Base-by-base conservation (phyloP, 495 filamentous ascomycete species). In the Neurospora sublineolata region DNA sequence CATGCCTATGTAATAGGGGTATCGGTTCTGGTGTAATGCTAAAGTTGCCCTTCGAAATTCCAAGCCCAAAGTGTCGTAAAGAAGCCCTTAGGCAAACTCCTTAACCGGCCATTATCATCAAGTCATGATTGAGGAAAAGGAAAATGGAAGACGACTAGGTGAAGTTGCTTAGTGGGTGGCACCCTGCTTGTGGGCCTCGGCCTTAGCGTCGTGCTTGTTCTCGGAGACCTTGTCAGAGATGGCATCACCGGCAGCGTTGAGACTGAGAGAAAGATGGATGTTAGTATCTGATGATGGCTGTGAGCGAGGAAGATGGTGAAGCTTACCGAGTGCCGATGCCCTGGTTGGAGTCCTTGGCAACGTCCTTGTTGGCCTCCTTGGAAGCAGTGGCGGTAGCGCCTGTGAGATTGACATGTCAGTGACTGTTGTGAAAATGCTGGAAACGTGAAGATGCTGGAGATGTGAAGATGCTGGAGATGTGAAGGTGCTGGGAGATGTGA, bases 281-380 rank as follows among this genome's bases (percentile, higher is more conserved):
- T n/a, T 39, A 6, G n/a, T 36, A 7, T 71, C 12, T 37, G 10
- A 30, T 33, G 41, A 36, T 9, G 3, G 30, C 3, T 2, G 10
- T 39, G 40, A 67, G n/a, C 37, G 37, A 14, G 30, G 12, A 68
- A 69, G 42, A 64, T 37, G 39, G 18, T 64, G 7, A 37, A 68
- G 68, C 83, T 80, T 80, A 86, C 84, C 87, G 87, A 79, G 82
- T 84, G 78, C 82, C 75, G 37, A 85, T n/a, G 64, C 72, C 73
- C 40, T 80, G 84, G 77, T 86, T 78, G 80, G 60, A 76, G 83
- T 89, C 87, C 85, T 89, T 87, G 76, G 87, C 87, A 68, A 88
- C 84, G 40, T 84, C 76, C 85, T 90, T 90, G 85, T 90, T 89
- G 81, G 86, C 82, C 84, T 89, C 87, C 86, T 90, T 90, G 82